Evolutionary conservation across 345 rosid species (phyloP), one percentile per base, ranked within the genome.

Genomic region (Psidium guajava): DNA sequence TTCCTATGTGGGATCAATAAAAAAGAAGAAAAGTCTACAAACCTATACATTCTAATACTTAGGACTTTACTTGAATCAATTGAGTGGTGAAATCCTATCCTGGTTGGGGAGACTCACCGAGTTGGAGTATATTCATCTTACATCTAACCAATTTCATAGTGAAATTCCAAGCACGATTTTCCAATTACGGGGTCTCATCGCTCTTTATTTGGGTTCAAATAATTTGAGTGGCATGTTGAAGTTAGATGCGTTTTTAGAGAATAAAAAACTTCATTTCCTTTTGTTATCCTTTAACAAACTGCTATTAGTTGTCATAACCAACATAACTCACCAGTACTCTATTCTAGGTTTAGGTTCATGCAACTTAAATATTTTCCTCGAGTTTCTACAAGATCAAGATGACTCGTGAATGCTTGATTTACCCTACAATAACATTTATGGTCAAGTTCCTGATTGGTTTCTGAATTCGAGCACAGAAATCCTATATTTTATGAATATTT

Each of bases 401-500:
- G 6, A 83, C 0, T 52, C 84, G 80, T 1, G 0, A 2, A 18
- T 6, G 21, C n/a, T 89, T 54, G 82, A 69, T 20, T 83, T 89
- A 7, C 73, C 85, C 40, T 15, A 28, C 12, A 87, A 87, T 64
- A 86, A 64, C 50, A 54, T 90, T 21, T 22, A 6, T 2, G 90
- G 90, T 18, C 54, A 44, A 24, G 52, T 90, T 14, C 89, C 89
- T 0, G 13, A 77, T 10, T 90, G 91, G 89, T 20, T 88, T 2
- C 5, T 83, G 58, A 40, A 44, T 16, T n/a, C 28, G 42, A 83
- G 81, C 6, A 1, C 20, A n/a, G 11, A 12, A 36, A 0, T 18
- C 2, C 82, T 87, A 0, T 0, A 0, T 0, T 1, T 3, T 53
- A 18, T 87, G 54, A 32, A 87, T 40, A n/a, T 89, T 18, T 44